phyloP scores from a whole-genome alignment of 1,284 basidiomycete species.

The Puccinia polysora region DNA sequence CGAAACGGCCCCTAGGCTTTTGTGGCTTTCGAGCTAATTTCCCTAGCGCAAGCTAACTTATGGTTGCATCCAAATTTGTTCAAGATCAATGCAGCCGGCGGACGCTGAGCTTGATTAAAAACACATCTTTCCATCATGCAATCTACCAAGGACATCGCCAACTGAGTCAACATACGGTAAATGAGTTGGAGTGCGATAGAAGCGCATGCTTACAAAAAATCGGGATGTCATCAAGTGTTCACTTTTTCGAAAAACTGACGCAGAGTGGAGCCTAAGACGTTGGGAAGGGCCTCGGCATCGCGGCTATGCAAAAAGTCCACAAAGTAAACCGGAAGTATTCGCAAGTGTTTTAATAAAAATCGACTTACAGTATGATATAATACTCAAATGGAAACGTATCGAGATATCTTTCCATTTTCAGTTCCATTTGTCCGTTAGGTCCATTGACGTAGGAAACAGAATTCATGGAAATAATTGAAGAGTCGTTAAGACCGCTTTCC shows the following conservation, averaged over 20 bases:
- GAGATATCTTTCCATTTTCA: constrained; percentile 82
- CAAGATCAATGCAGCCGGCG: too few species aligned
- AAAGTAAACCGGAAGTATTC: neutral
- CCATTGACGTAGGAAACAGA: constrained; percentile 80
- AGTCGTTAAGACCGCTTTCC: constrained; percentile 23
- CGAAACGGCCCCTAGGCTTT: too few species aligned
- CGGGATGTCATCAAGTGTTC: constrained; percentile 13
- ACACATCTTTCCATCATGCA: neutral
- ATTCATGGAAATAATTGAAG: constrained; percentile 78
- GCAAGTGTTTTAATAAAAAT: neutral
- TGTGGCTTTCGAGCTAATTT: too few species aligned
- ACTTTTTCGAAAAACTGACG: constrained; percentile 65
- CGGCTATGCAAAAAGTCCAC: constrained; percentile 6
- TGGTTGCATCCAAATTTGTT: too few species aligned
- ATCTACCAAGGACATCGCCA: too few species aligned
- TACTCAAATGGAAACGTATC: constrained; percentile 99
- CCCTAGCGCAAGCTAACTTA: too few species aligned
- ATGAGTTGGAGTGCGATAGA: neutral
- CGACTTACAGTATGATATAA: constrained; percentile 74
- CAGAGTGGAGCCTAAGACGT: constrained; percentile 82
- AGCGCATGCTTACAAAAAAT: neutral
- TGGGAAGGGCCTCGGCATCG: constrained; percentile 86
- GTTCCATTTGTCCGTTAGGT: constrained; percentile 72
- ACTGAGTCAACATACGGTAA: too few species aligned
- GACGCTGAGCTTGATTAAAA: too few species aligned